phyloP scores from a whole-genome alignment of 2,329 filamentous ascomycete genomes.

The Aspergillus aculeatinus region DNA sequence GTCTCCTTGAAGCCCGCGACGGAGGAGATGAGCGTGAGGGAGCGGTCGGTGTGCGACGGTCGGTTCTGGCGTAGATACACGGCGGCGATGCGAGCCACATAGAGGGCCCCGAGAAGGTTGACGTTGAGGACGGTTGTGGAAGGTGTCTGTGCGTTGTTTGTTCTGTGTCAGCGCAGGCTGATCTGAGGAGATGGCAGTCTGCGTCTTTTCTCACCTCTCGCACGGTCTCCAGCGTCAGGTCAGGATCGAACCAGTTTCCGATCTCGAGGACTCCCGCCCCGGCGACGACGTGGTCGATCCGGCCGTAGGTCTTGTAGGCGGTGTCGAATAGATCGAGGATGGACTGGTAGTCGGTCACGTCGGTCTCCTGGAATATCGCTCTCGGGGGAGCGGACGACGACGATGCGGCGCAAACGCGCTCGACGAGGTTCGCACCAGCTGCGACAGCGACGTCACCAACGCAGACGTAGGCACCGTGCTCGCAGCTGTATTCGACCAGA shows the following conservation, averaged over 20 bases:
- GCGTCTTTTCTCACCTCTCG: conserved; percentile 31
- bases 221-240: conserved; percentile 46
- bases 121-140: conserved; percentile 46
- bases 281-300: conserved; percentile 51
- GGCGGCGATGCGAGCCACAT: conserved; percentile 51
- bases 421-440: conserved; percentile 32
- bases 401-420: conserved; percentile 17
- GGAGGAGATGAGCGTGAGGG: conserved; percentile 47
- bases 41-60: conserved; percentile 37
- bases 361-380: conserved; percentile 43
- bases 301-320: conserved; percentile 46
- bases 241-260: conserved; percentile 47
- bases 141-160: conserved; percentile 21
- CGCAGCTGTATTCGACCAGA: conserved; percentile 41
- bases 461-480: conserved; percentile 43
- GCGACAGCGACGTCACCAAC: conserved; percentile 46
- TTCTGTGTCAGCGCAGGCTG: neutral
- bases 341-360: conserved; percentile 50
- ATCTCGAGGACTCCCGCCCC: conserved; percentile 50
- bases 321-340: conserved; percentile 49
- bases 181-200: neutral
- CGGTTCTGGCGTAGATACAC: conserved; percentile 50
- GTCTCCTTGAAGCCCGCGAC: conserved; percentile 52
- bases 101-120: conserved; percentile 49
- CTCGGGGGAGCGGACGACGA: conserved; percentile 19